phyloP scores from a whole-genome alignment of 2,329 filamentous ascomycete species.

The Botryotinia calthae region DNA sequence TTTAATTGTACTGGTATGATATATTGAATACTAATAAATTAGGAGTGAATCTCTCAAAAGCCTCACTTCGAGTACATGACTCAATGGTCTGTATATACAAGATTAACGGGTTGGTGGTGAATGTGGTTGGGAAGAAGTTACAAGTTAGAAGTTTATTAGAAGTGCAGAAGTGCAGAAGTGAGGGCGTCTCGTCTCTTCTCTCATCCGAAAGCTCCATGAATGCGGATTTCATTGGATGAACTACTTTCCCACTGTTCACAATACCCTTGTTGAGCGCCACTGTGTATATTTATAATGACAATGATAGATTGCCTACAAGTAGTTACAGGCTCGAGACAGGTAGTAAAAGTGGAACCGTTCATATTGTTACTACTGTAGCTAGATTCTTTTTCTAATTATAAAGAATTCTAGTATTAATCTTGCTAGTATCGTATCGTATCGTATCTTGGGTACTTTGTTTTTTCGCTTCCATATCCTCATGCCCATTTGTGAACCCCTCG shows the following conservation, averaged over 20 bases:
- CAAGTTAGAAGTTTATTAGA: background rate
- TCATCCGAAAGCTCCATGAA: slow-evolving; percentile 9
- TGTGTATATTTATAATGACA: slow-evolving; percentile 14
- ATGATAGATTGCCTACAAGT: background rate
- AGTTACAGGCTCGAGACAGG: too few relatives aligned
- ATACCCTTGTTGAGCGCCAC: slow-evolving; percentile 15
- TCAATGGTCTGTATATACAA: background rate
- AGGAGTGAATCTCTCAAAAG: background rate
- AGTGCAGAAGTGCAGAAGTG: background rate
- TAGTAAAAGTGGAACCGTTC: background rate
- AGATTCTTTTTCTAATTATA: slow-evolving; percentile 1
- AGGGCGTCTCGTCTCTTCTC: slow-evolving; percentile 11
- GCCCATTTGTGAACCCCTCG: background rate
- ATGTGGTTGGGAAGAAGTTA: background rate
- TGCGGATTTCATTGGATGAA: slow-evolving; percentile 15
- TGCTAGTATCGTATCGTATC: background rate
- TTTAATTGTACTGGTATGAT: background rate
- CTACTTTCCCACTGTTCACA: background rate
- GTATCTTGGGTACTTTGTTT: background rate
- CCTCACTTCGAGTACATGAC: background rate
- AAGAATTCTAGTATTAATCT: background rate
- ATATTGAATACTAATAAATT: background rate
- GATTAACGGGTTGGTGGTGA: background rate
- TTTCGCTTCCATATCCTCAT: background rate
- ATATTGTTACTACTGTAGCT: too few relatives aligned